These are phyloP conservation scores for Myriangium duriaei DNA, from an alignment of 2,329 filamentous ascomycete species.

Conservation along the genomic window DNA sequence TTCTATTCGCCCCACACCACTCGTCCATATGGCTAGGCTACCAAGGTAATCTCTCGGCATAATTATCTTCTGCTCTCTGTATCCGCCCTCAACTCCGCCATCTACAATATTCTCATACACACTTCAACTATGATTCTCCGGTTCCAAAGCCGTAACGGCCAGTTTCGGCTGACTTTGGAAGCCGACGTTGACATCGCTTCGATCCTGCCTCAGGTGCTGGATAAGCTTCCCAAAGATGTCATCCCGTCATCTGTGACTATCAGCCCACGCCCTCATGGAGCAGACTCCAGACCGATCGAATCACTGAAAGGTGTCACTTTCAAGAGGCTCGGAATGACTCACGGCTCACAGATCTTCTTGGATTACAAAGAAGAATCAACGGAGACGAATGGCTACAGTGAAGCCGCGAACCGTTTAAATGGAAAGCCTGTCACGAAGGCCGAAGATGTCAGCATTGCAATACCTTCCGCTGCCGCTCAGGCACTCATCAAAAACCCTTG, in stretches of 20 bases:
- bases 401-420: constrained; percentile 54
- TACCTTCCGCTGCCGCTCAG: constrained; percentile 42
- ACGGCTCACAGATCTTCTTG: constrained; percentile 85
- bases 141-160: constrained; percentile 84
- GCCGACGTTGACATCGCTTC: constrained; percentile 57
- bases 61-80: too few species aligned
- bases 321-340: constrained; percentile 46
- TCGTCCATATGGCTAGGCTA: too few species aligned
- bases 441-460: constrained; percentile 52
- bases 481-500: constrained; percentile 73
- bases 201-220: constrained; percentile 42
- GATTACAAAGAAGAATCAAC: constrained; percentile 54
- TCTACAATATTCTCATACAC: too few species aligned
- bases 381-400: constrained; percentile 37
- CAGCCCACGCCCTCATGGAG: constrained; percentile 48
- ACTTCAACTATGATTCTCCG: constrained; percentile 68
- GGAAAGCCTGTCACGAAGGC: constrained; percentile 59
- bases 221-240: constrained; percentile 46
- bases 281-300: constrained; percentile 41
- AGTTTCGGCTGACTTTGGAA: constrained; percentile 72
- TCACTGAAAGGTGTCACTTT: constrained; percentile 43
- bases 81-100: too few species aligned
- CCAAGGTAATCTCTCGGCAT: too few species aligned
- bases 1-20: too few species aligned
- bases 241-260: constrained; percentile 44